phyloP scores from a whole-genome alignment of 352 stramenopile species.

The Pythium biforme region DNA sequence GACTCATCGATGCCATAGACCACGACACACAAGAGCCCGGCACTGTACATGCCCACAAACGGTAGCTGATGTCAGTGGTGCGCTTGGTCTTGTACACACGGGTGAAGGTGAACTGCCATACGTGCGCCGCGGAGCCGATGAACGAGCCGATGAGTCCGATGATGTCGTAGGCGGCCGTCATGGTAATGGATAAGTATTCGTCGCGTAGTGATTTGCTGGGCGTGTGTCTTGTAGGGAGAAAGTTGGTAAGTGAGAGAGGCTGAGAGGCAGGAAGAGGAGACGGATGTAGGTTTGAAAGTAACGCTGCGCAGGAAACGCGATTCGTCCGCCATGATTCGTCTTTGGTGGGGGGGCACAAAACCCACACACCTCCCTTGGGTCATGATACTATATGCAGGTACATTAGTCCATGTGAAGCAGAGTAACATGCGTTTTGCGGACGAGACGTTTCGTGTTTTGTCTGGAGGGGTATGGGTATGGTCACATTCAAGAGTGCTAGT shows the following conservation, averaged over 20 bases:
- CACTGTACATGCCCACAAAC: slow-evolving; percentile 48
- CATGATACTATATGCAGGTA: too few species aligned
- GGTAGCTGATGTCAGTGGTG: slow-evolving; percentile 53
- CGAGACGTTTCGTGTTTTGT: too few species aligned
- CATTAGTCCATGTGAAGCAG: too few species aligned
- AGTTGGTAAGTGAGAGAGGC: neutral
- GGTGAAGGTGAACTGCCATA: slow-evolving; percentile 54
- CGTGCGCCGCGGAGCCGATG: slow-evolving; percentile 47
- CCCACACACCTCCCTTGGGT: too few species aligned
- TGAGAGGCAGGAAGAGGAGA: neutral
- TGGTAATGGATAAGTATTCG: too few species aligned
- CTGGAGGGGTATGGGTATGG: too few species aligned
- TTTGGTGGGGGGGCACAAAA: too few species aligned
- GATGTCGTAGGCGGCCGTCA: slow-evolving; percentile 37
- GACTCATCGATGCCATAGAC: slow-evolving; percentile 45
- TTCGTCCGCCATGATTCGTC: neutral
- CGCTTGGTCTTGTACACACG: slow-evolving; percentile 60
- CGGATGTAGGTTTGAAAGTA: too few species aligned
- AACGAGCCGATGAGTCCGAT: slow-evolving; percentile 63
- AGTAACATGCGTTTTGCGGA: too few species aligned
- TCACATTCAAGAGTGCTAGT: too few species aligned
- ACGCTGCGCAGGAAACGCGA: too few species aligned
- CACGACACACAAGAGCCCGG: slow-evolving; percentile 36
- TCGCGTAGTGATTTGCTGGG: too few species aligned
- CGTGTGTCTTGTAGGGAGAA: neutral